These are phyloP conservation scores for Zymoseptoria passerinii DNA, from an alignment of 2,329 filamentous ascomycete species.

Conservation along the genomic window DNA sequence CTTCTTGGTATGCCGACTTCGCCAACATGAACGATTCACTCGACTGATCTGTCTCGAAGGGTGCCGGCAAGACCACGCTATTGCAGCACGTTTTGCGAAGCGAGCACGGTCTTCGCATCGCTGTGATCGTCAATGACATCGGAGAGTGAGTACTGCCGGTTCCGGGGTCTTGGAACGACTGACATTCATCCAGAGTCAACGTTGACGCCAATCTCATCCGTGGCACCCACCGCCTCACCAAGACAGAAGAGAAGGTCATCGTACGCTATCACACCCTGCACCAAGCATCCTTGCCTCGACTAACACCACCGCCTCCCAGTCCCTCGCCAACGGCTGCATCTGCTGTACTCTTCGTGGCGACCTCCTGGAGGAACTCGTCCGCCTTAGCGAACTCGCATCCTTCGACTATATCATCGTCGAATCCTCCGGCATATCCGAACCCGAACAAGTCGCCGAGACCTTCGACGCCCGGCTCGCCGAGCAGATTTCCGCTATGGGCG, in stretches of 20 bases:
- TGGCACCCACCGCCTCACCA: constrained; percentile 25
- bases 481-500: constrained; percentile 26
- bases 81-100: constrained; percentile 60
- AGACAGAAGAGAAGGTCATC: constrained; percentile 28
- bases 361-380: constrained; percentile 60
- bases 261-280: constrained; percentile 1
- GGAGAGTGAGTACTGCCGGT: constrained; percentile 20
- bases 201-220: constrained; percentile 28
- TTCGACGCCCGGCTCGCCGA: constrained; percentile 51
- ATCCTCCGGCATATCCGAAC: constrained; percentile 64
- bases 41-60: constrained; percentile 34
- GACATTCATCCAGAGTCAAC: constrained; percentile 18
- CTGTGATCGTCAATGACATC: constrained; percentile 68
- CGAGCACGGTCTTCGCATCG: constrained; percentile 59
- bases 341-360: constrained; percentile 68
- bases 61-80: constrained; percentile 63
- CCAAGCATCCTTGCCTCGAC: neutral
- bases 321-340: constrained; percentile 52
- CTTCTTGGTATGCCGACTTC: constrained; percentile 41
- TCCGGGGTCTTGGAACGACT: neutral
- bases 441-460: constrained; percentile 65
- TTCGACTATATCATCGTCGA: constrained; percentile 68
- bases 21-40: neutral
- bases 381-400: constrained; percentile 51
- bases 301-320: neutral